These are phyloP conservation scores for Pseudopyricularia cyperi DNA, from an alignment of 2,329 filamentous ascomycete species.

Conservation along the genomic window DNA sequence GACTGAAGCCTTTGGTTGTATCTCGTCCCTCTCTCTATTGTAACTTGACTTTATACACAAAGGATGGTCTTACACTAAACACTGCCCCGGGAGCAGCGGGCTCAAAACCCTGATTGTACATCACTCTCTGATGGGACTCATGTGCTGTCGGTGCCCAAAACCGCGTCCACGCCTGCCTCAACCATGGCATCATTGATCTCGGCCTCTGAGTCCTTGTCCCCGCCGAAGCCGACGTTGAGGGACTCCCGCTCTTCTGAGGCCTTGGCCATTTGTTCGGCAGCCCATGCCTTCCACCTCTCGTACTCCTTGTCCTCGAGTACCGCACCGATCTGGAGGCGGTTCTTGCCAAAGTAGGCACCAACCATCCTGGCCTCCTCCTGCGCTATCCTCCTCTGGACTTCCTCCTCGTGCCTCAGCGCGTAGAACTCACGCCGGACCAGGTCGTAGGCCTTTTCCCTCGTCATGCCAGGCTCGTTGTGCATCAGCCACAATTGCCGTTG, in stretches of 20 bases:
- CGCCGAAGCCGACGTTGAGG: not conserved
- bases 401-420: slow-evolving; percentile 63
- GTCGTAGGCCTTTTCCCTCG: slow-evolving; percentile 66
- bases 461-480: slow-evolving; percentile 43
- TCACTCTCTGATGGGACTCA: not conserved
- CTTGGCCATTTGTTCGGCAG: slow-evolving; percentile 18
- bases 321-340: slow-evolving; percentile 64
- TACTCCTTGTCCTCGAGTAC: slow-evolving; percentile 67
- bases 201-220: not conserved
- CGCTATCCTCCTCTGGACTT: slow-evolving; percentile 71
- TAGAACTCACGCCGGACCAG: slow-evolving; percentile 84
- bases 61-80: not conserved
- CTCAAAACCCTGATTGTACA: not conserved
- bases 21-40: not conserved
- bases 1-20: not conserved
- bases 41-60: not conserved
- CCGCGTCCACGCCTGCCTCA: not conserved
- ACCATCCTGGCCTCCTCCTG: slow-evolving; percentile 75
- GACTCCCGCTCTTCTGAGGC: not conserved
- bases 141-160: not conserved
- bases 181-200: not conserved
- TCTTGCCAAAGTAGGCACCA: slow-evolving; percentile 80
- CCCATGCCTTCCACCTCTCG: slow-evolving; percentile 80
- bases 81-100: not conserved
- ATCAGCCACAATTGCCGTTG: slow-evolving; percentile 86